phyloP scores from a whole-genome alignment of 1,139 yeast genomes.

The Sugiyamaella sp. region DNA sequence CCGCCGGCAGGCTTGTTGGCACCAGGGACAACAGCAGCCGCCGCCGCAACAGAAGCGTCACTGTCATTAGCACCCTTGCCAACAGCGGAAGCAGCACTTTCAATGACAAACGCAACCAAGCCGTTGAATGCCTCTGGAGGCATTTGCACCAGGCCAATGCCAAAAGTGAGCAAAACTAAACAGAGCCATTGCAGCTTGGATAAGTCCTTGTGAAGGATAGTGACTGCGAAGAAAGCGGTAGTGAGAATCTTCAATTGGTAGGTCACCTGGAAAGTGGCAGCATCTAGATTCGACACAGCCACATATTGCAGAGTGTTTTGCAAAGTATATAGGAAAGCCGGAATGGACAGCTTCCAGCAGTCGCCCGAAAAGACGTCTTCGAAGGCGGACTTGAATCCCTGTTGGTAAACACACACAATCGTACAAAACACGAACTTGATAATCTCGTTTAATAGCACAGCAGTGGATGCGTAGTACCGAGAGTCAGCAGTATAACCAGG shows the following conservation, averaged over 20 bases:
- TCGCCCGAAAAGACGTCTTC: slow-evolving; percentile 43
- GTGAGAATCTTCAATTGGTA: slow-evolving; percentile 49
- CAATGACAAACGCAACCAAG: slow-evolving; percentile 26
- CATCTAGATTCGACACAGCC: slow-evolving; percentile 48
- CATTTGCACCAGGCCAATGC: slow-evolving; percentile 48
- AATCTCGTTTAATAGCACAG: slow-evolving; percentile 47
- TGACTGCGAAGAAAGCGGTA: slow-evolving; percentile 49
- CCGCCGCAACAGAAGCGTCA: neutral
- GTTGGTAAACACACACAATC: slow-evolving; percentile 32
- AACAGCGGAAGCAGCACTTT: slow-evolving; percentile 23
- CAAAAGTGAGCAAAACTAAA: slow-evolving; percentile 43
- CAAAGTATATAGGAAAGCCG: slow-evolving; percentile 47
- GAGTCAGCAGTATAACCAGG: slow-evolving; percentile 40
- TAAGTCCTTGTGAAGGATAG: slow-evolving; percentile 43
- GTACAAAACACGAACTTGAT: slow-evolving; percentile 44
- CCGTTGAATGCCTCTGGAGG: slow-evolving; percentile 39
- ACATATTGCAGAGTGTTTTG: slow-evolving; percentile 48
- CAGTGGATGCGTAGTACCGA: slow-evolving; percentile 47
- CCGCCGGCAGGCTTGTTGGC: neutral
- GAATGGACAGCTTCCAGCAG: slow-evolving; percentile 47
- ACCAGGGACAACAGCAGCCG: neutral
- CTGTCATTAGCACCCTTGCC: slow-evolving; percentile 9
- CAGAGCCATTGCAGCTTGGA: slow-evolving; percentile 44
- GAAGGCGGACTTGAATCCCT: slow-evolving; percentile 34
- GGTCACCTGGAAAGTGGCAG: slow-evolving; percentile 50